A percentile compares a stretch with the other conserved stretches of the same genome.
Evolutionary conservation across 2,329 filamentous ascomycete genomes (phyloP).

Genomic region (Raffaelea deltoideospora): DNA sequence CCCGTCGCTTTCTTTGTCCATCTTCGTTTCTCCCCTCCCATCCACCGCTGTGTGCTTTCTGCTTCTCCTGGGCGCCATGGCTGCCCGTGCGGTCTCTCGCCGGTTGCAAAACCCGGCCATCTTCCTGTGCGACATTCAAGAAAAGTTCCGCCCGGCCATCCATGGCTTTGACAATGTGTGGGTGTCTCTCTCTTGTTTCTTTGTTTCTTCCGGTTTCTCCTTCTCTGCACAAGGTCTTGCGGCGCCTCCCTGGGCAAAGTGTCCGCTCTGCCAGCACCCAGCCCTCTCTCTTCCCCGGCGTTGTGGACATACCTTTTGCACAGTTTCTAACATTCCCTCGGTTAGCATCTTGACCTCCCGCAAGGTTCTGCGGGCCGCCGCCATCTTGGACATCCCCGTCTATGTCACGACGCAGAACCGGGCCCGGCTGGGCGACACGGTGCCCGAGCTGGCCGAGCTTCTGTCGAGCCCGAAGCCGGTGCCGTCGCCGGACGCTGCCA

Average conservation of each 20-base stretch:
- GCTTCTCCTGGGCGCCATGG: conserved; percentile 1
- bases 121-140: conserved; percentile 81
- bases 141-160: conserved; percentile 76
- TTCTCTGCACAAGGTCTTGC: too few relatives aligned
- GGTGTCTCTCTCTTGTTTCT: conserved; percentile 9
- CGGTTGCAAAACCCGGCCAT: conserved; percentile 22
- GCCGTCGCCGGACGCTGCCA: conserved; percentile 17
- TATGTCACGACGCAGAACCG: conserved; percentile 77
- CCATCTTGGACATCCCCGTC: conserved; percentile 58
- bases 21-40: background rate
- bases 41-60: too few relatives aligned
- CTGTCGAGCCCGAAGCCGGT: conserved; percentile 34
- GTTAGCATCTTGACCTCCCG: conserved; percentile 51
- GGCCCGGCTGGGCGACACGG: conserved; percentile 63
- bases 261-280: too few relatives aligned
- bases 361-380: conserved; percentile 52
- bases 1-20: background rate
- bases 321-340: too few relatives aligned
- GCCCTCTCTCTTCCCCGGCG: too few relatives aligned
- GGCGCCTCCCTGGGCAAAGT: too few relatives aligned
- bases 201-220: too few relatives aligned
- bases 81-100: background rate
- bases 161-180: conserved; percentile 74
- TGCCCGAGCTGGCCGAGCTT: conserved; percentile 48
- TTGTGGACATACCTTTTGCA: too few relatives aligned